Base-by-base conservation (phyloP, 75 land plant genomes). In the Larix kaempferi region DNA sequence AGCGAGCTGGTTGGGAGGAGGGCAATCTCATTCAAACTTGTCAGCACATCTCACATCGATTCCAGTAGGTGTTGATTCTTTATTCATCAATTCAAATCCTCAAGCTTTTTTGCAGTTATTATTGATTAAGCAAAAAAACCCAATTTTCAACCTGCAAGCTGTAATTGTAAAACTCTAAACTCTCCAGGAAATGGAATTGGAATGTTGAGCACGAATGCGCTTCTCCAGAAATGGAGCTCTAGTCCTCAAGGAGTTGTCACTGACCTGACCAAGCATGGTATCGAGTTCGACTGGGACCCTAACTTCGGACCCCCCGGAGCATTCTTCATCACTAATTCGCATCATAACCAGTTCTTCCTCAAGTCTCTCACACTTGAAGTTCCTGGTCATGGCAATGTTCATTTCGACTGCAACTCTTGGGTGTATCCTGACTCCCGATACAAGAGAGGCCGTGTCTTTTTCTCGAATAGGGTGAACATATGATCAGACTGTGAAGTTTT, bases 361-460 rank as follows among this genome's bases (percentile, higher is more conserved):
- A 56, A 74, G 54, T 74, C 75, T 6, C 6, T 74, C 3, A 74
- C 75, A 5, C 57, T 74, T 25, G 57, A 74, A 49, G 57, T 74
- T 5, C 91, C 90, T 1, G 88, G 84, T 4, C 74, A 80, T 3
- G 75, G 17, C 6, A 56, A 54, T 19, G n/a, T 92, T 23, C 86
- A 87, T 71, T 96, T 96, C 66, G 85, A 81, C 4, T 96, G 99
- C 86, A 82, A 96, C 76, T 94, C 99, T 11, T 96, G 99, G 95
- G 87, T 96, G 56, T 92, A 81, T 41, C 89, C 91, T 12, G 76
- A 64, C 2, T 63, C 75, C 71, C 78, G 77, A 3, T 86, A 85
- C 80, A 83, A 76, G 22, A 76, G 83, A 52, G 84, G 86, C 1
- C 98, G 99, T 10, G 79, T 96, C 8, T 92, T 96, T 88, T 96